A percentile compares a stretch with the other conserved stretches of the same genome.
These are phyloP conservation scores for Dothiorella sarmentorum DNA, from an alignment of 2,329 filamentous ascomycete genomes.

Conservation along the genomic window DNA sequence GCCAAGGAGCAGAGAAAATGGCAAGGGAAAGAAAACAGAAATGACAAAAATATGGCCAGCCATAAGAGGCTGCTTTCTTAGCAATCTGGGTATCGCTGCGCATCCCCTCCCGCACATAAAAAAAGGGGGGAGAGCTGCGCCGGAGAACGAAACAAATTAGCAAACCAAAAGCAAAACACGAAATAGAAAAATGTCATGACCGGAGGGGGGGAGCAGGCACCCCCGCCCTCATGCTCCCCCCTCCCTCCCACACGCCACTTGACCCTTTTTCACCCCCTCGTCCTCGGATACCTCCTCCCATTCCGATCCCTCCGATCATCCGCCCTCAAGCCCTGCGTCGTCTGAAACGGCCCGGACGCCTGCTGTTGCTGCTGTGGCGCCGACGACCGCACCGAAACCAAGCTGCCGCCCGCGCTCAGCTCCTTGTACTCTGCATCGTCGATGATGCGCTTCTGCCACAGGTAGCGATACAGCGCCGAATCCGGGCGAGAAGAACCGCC, in stretches of 20 bases:
- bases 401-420: constrained; percentile 30
- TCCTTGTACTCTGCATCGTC: constrained; percentile 33
- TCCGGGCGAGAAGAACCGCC: constrained; percentile 30
- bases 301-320: neutral
- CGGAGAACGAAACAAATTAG: neutral
- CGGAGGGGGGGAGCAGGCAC: too few species aligned
- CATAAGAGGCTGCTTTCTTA: neutral
- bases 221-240: too few species aligned
- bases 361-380: too few species aligned
- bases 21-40: neutral
- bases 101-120: too few species aligned
- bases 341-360: neutral
- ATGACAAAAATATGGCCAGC: neutral
- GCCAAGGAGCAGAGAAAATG: neutral
- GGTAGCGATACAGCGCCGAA: constrained; percentile 28
- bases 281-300: neutral
- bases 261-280: neutral
- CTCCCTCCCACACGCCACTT: too few species aligned
- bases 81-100: constrained; percentile 8
- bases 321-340: neutral
- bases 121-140: too few species aligned
- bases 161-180: neutral
- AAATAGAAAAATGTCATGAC: neutral
- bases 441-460: constrained; percentile 33
- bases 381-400: neutral